Base-by-base conservation (phyloP, 768 basidiomycete genomes). In the Termitomyces titanicus region DNA sequence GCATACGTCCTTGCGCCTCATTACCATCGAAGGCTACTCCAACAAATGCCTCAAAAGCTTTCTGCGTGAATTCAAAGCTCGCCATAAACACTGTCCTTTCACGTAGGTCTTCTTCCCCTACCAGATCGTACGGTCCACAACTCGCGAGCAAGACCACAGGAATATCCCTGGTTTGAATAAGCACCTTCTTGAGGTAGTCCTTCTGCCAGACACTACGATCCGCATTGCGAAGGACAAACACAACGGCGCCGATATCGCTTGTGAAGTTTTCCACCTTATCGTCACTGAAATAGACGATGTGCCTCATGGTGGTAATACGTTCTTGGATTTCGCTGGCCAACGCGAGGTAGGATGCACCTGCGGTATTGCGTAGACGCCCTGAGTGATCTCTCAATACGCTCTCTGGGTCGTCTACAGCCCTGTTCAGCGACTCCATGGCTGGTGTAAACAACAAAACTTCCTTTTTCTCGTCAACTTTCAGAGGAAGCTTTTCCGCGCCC, bases 81-180 rank as follows among this genome's bases (percentile, higher is more conserved):
- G 73, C 78, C 3, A 87, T 59, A 34, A 76, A 80, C 22, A 72
- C 68, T 0, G 67, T 66, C 57, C 59, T 63, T 1, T 62, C 63
- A 5, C 61, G 56, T 11, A 68, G 63, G 5, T 39, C 55, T 13
- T 60, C 64, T 15, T 67, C 61, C 9, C 63, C 68, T 13, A 75
- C 68, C 11, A 85, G 54, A 57, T 88, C 86, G 60, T 88, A 89
- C 27, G 86, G 86, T n/a, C 77, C 80, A 62, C 85, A 85, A 35
- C 82, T 85, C 18, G 82, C 77, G 0, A 88, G 57, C 13, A 87
- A 64, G 1, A 85, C 71, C 33, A 85, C 66, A 17, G 71, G 69
- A 17, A 69, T 62, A 0, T 29, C 51, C 3, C 8, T 53, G 18
- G 55, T 67, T 42, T 60, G 20, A 33, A 46, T 56, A 18, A 69